These are phyloP conservation scores for Candida koratica DNA, from an alignment of 805 yeast genomes.

Conservation along the genomic window DNA sequence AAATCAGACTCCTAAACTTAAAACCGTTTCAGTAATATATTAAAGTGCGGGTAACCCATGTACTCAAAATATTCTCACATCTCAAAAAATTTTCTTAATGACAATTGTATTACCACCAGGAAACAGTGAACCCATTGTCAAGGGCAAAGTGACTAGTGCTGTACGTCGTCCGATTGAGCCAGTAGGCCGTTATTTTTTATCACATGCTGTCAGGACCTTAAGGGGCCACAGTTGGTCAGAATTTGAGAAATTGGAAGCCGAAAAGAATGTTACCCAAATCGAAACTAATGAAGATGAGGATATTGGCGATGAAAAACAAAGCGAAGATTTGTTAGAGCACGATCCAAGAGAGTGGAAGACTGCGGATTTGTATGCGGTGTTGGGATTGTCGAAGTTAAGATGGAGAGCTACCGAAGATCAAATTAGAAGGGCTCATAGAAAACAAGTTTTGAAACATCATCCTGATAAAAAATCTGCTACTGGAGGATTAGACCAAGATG, in stretches of 20 bases:
- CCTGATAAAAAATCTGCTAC: slow-evolving; percentile 96
- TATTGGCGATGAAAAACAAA: slow-evolving; percentile 71
- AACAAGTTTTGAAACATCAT: slow-evolving; percentile 93
- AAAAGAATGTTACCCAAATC: slow-evolving; percentile 68
- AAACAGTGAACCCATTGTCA: slow-evolving; percentile 29
- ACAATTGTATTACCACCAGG: slow-evolving; percentile 46
- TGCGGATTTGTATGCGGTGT: slow-evolving; percentile 92
- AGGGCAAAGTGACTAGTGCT: slow-evolving; percentile 51
- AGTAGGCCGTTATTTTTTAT: slow-evolving; percentile 91
- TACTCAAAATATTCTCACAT: slow-evolving; percentile 1
- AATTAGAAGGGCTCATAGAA: slow-evolving; percentile 94
- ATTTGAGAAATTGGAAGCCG: slow-evolving; percentile 90
- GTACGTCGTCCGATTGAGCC: slow-evolving; percentile 88
- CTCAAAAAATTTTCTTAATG: slow-evolving; percentile 19
- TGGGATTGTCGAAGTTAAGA: slow-evolving; percentile 89
- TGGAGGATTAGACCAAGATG: slow-evolving; percentile 88
- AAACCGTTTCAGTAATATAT: no score
- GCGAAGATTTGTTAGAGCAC: slow-evolving; percentile 66
- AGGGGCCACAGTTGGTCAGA: slow-evolving; percentile 99
- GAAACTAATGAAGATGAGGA: slow-evolving; percentile 64
- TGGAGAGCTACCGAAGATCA: slow-evolving; percentile 89
- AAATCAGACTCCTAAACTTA: no score
- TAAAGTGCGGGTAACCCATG: no score
- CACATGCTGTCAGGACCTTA: slow-evolving; percentile 92
- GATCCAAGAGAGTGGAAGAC: slow-evolving; percentile 99